Evolutionary conservation across 371 early-diverging fungal species (phyloP).

Genomic region (Apophysomyces ossiformis): DNA sequence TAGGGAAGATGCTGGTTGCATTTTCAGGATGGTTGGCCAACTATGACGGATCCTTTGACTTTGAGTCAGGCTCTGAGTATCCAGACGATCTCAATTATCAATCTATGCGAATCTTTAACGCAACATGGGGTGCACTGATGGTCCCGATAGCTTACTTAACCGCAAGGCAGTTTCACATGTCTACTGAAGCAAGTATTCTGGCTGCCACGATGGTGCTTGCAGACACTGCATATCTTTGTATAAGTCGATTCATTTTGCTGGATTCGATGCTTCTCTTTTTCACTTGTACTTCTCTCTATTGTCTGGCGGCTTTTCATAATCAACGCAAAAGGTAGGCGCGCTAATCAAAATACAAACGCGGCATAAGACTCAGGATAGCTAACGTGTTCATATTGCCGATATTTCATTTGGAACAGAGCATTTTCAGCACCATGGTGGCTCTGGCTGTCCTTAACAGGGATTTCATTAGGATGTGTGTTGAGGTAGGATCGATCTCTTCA

Average conservation of each 20-base stretch:
- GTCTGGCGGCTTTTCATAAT: constrained; percentile 75
- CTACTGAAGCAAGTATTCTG: constrained; percentile 64
- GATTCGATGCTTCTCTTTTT: constrained; percentile 98
- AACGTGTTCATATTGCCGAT: too few species aligned
- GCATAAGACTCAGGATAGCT: too few species aligned
- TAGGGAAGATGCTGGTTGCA: constrained; percentile 98
- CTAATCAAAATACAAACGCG: background rate
- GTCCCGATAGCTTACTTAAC: constrained; percentile 95
- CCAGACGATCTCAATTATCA: constrained; percentile 86
- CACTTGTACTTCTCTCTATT: constrained; percentile 82
- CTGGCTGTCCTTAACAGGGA: constrained; percentile 89
- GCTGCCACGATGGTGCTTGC: constrained; percentile 77
- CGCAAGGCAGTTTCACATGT: constrained; percentile 75
- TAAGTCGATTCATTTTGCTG: constrained; percentile 97
- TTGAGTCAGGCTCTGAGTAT: constrained; percentile 87
- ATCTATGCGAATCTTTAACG: constrained; percentile 91
- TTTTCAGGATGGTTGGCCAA: constrained; percentile 88
- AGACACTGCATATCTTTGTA: constrained; percentile 87
- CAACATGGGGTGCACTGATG: constrained; percentile 90
- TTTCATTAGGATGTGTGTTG: constrained; percentile 44
- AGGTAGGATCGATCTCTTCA: background rate
- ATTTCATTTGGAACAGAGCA: constrained; percentile 48
- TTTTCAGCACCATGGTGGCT: constrained; percentile 86
- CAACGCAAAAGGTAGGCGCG: constrained; percentile 60
- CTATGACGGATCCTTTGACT: constrained; percentile 91